Evolutionary conservation across 306 rosid genomes (phyloP), one percentile per base, ranked within the genome.

Genomic region (Psophocarpus tetragonolobus): DNA sequence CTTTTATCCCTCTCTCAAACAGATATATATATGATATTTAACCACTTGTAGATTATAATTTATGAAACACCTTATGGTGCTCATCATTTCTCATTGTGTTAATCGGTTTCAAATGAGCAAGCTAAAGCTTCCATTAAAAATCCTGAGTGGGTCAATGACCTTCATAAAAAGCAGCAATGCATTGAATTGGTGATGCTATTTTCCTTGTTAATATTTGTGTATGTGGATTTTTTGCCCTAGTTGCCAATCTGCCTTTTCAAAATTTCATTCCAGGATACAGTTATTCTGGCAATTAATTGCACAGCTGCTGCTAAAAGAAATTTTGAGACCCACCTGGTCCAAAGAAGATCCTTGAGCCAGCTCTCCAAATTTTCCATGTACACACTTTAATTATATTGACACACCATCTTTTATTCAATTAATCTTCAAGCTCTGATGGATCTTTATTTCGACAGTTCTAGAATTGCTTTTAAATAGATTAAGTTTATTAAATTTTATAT

Each of bases 101-200:
- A 51, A 73, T 63, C 51, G 76, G 80, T 80, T 83, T 89, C 88
- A 15, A 82, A 70, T 56, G 87, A 85, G 65, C 87, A 85, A 82
- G 87, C 56, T 71, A 87, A 75, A 51, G 58, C 84, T 73, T 80
- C 89, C 39, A 39, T 70, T 56, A 91, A 83, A 79, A 87, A 79
- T 51, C 97, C 99, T 76, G 86, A 86, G 63, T 95, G 99, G 97
- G 87, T 92, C 68, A 87, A 88, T 57, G 87, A 79, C 62, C 96
- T 95, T 82, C 85, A 89, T 81, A 81, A 81, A 70, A 91, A 85
- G 86, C 78, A 86, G 72, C 80, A 79, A 53, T 68, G 64, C 41
- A 77, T 84, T 83, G 96, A 88, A 73, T 79, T 92, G 97, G 99
- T 95, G 89, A 80, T 74, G 38, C 50, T 80, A 26, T 79, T 61